Base-by-base conservation (phyloP, 1,284 basidiomycete genomes). In the Agroathelia rolfsii region DNA sequence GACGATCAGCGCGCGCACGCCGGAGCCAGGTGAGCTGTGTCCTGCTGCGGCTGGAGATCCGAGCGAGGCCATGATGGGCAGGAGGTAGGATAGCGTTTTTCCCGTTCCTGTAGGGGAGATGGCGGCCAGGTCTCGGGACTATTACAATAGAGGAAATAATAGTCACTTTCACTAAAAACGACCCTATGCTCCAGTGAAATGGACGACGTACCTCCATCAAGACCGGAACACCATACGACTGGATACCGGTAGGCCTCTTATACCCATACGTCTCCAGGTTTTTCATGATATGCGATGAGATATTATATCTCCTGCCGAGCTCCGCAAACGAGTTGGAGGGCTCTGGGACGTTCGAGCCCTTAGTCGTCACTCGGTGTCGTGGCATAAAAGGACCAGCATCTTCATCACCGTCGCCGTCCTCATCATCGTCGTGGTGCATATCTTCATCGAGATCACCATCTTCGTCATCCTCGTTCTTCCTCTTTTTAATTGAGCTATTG, bases 21-120 rank as follows among this genome's bases (percentile, higher is more conserved):
- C 88, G 15, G 49, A 48, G 1, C 70, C 70, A 12, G 51, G 42
- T 24, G 66, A 59, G n/a, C 49, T 48, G 34, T 68, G 66, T 14
- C 58, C 52, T 40, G 62, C 64, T 13, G 72, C 59, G 4, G 66
- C 58, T 2, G 88, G 88, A 12, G 69, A 55, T n/a, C 58, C 60
- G 1, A 94, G 64, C 2, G 65, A 58, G 2, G 80, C 61, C 39
- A 95, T 69, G 16, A 88, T 67, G 1, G 92, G 90, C 7, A 94
- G 59, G 14, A 93, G 66, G 56, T 94, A 96, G 1, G 88, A 75
- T 4, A 95, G 63, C 0, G 92, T 96, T 62, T 96, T 96, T 37
- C 92, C 92, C 4, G 87, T 92, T 35, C 92, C 92, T 1, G 92
- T 96, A 0, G 92, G 92, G 1, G 93, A 93, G 17, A 95, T 83